Conservation (phyloP, 805 yeast genomes). For the Lachancea sp. region DNA sequence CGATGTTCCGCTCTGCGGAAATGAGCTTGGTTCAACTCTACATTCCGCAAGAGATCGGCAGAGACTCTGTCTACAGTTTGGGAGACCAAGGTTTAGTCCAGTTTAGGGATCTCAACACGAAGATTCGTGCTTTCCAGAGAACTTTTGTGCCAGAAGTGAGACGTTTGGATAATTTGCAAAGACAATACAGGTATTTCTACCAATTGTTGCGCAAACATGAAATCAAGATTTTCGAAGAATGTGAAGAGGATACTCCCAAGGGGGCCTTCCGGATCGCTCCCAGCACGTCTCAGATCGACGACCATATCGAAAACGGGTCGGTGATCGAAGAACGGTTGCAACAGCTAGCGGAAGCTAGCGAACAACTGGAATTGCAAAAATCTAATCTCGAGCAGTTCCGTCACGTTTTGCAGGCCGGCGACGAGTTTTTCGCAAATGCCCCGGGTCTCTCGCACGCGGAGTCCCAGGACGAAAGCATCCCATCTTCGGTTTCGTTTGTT, state of each 20-base stretch:
- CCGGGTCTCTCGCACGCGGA: conserved; percentile 7
- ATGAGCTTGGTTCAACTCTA: conserved; percentile 92
- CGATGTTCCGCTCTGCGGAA: conserved; percentile 76
- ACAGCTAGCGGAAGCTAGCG: conserved; percentile 65
- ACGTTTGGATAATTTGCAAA: conserved; percentile 75
- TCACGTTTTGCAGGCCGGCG: conserved; percentile 45
- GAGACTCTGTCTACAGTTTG: conserved; percentile 77
- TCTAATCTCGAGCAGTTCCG: conserved; percentile 58
- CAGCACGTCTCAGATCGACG: conserved; percentile 63
- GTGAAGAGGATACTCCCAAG: conserved; percentile 17
- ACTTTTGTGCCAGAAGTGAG: conserved; percentile 85
- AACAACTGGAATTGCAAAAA: conserved; percentile 49
- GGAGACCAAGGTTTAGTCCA: conserved; percentile 86
- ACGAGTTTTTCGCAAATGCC: conserved; percentile 38
- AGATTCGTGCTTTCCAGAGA: conserved; percentile 80
- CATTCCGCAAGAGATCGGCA: conserved; percentile 81
- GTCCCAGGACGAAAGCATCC: conserved; percentile 6
- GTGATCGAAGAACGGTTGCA: conserved; percentile 66
- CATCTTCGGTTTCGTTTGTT: conserved; percentile 27
- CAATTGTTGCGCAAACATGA: conserved; percentile 45
- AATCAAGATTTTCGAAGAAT: conserved; percentile 32
- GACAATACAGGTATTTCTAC: conserved; percentile 63
- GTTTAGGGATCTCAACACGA: conserved; percentile 79
- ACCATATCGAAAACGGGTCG: conserved; percentile 53
- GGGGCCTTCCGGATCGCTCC: conserved; percentile 30